phyloP scores from a whole-genome alignment of 106 monocot species.

The Chionographis japonica region DNA sequence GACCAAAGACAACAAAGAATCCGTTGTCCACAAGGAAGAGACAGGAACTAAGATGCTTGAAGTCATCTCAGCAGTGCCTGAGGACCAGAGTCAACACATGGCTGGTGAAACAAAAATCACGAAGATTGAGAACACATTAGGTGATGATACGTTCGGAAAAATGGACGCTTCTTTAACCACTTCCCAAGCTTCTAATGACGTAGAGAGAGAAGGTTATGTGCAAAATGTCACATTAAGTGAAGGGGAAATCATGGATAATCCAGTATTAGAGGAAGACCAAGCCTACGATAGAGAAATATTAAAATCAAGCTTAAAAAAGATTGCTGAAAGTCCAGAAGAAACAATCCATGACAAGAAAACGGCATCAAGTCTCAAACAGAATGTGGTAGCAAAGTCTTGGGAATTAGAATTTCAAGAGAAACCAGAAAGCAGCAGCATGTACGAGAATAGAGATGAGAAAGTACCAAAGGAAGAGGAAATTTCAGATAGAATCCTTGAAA shows the following conservation, averaged over 20 bases:
- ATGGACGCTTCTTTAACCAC: not conserved
- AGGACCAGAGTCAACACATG: not conserved
- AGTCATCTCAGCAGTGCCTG: constrained; percentile 1
- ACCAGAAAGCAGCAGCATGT: too few relatives aligned
- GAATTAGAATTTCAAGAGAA: too few relatives aligned
- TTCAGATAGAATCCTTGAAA: too few relatives aligned
- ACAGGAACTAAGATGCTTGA: constrained; percentile 1
- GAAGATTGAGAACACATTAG: not conserved
- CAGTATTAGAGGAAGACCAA: too few relatives aligned
- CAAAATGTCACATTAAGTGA: too few relatives aligned
- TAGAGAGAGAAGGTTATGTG: too few relatives aligned
- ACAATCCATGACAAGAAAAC: not conserved
- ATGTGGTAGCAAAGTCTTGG: too few relatives aligned
- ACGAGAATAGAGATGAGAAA: too few relatives aligned
- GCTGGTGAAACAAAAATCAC: not conserved
- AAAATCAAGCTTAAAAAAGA: not conserved
- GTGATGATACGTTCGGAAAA: not conserved
- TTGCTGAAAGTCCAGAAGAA: not conserved
- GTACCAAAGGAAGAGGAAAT: too few relatives aligned
- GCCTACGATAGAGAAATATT: not conserved
- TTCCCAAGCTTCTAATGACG: not conserved
- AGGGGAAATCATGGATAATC: too few relatives aligned
- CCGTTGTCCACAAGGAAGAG: not conserved
- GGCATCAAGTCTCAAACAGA: too few relatives aligned
- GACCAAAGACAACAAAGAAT: constrained; percentile 1